Evolutionary conservation across 306 rosid species (phyloP).

Genomic region (Quercus robur): DNA sequence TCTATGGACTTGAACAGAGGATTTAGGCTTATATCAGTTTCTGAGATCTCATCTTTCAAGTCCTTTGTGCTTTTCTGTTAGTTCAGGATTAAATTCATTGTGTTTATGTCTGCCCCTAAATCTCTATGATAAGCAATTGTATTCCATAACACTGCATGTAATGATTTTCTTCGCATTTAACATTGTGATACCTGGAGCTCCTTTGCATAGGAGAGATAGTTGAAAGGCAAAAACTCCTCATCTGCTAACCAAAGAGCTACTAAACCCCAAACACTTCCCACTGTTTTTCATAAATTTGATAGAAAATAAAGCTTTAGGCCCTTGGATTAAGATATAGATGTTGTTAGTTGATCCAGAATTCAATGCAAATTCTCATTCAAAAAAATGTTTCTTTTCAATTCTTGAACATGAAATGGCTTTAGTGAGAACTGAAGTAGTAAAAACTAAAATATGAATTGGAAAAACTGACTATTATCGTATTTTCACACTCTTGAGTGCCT

Average conservation of each 20-base stretch:
- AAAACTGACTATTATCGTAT: background rate
- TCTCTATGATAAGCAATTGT: background rate
- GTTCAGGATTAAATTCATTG: slow-evolving; percentile 15
- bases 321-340: slow-evolving; percentile 1
- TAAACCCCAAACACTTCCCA: slow-evolving; percentile 73
- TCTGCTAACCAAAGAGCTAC: slow-evolving; percentile 74
- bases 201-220: slow-evolving; percentile 54
- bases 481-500: background rate
- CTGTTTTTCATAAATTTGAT: slow-evolving; percentile 30
- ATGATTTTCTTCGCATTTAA: background rate
- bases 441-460: background rate
- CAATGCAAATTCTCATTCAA: background rate
- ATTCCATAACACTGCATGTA: background rate
- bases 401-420: background rate
- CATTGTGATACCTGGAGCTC: slow-evolving; percentile 48
- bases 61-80: slow-evolving; percentile 38
- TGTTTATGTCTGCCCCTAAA: slow-evolving; percentile 4
- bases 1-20: slow-evolving; percentile 53
- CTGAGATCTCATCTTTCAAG: slow-evolving; percentile 36
- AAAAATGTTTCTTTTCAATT: background rate
- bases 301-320: background rate
- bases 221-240: slow-evolving; percentile 55
- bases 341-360: background rate
- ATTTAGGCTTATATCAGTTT: slow-evolving; percentile 39
- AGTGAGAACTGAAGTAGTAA: background rate